These are phyloP conservation scores for Colletotrichum neosansevieriae DNA, from an alignment of 2,329 filamentous ascomycete species.

Conservation along the genomic window DNA sequence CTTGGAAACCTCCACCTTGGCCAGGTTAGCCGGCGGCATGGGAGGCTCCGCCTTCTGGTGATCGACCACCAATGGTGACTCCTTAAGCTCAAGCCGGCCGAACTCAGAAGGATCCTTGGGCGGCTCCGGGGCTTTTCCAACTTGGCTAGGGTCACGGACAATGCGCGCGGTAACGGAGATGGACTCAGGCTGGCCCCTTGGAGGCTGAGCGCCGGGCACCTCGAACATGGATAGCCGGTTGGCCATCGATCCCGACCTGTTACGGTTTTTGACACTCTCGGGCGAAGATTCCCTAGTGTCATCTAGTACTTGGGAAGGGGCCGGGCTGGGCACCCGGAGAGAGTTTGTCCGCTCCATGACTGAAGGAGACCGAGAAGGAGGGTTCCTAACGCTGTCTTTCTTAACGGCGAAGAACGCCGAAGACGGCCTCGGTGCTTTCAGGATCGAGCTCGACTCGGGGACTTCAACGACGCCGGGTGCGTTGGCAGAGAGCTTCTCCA, in stretches of 20 bases:
- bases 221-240: slow-evolving; percentile 70
- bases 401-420: slow-evolving; percentile 72
- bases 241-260: slow-evolving; percentile 66
- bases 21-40: slow-evolving; percentile 44
- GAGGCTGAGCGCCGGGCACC: slow-evolving; percentile 47
- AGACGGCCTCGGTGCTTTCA: slow-evolving; percentile 50
- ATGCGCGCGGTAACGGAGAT: slow-evolving; percentile 92
- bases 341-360: slow-evolving; percentile 59
- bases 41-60: slow-evolving; percentile 59
- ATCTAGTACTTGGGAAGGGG: slow-evolving; percentile 50
- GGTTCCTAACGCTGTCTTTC: slow-evolving; percentile 55
- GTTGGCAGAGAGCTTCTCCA: slow-evolving; percentile 79
- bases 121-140: slow-evolving; percentile 55
- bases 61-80: slow-evolving; percentile 70
- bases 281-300: slow-evolving; percentile 61
- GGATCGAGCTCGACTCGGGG: slow-evolving; percentile 26
- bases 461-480: slow-evolving; percentile 47
- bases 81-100: slow-evolving; percentile 64
- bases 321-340: slow-evolving; percentile 49
- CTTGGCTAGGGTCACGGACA: slow-evolving; percentile 71
- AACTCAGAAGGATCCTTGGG: slow-evolving; percentile 59
- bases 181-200: slow-evolving; percentile 73
- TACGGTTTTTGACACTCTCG: slow-evolving; percentile 56
- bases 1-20: slow-evolving; percentile 48
- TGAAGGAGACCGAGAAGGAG: slow-evolving; percentile 57